phyloP scores from a whole-genome alignment of 176 grass and related monocot species.

The Paspalum notatum region DNA sequence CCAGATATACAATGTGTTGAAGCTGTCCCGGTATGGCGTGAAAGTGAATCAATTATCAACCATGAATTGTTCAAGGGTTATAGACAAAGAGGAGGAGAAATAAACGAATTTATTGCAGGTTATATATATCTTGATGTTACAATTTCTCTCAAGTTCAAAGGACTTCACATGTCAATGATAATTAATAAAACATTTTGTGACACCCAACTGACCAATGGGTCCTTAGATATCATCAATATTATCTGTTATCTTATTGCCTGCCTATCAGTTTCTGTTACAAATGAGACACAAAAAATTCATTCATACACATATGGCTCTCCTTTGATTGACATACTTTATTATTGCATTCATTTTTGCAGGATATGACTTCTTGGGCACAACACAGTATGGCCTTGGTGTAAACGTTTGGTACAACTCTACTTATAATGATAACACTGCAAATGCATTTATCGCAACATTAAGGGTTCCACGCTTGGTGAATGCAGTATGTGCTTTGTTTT shows the following conservation, averaged over 20 bases:
- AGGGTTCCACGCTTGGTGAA: constrained; percentile 83
- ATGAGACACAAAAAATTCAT: background rate
- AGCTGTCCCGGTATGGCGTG: constrained; percentile 66
- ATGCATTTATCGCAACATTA: constrained; percentile 47
- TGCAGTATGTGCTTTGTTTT: constrained; percentile 54
- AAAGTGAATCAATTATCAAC: constrained; percentile 62
- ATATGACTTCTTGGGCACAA: constrained; percentile 81
- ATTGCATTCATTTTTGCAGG: constrained; percentile 53
- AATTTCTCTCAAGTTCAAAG: background rate
- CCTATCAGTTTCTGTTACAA: constrained; percentile 8
- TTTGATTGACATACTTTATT: constrained; percentile 28
- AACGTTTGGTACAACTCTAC: constrained; percentile 95
- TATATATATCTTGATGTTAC: constrained; percentile 37
- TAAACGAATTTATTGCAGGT: constrained; percentile 90
- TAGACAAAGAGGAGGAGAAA: constrained; percentile 54
- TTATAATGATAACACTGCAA: constrained; percentile 68
- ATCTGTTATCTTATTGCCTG: background rate
- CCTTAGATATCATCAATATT: constrained; percentile 1
- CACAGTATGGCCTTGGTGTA: constrained; percentile 54
- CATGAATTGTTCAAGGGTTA: constrained; percentile 70
- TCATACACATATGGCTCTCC: background rate
- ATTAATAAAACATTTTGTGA: constrained; percentile 1
- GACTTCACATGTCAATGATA: constrained; percentile 23
- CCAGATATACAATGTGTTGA: constrained; percentile 86
- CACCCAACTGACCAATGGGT: background rate